phyloP scores from a whole-genome alignment of 140 eudicot genomes.

The Flaveria floridana region DNA sequence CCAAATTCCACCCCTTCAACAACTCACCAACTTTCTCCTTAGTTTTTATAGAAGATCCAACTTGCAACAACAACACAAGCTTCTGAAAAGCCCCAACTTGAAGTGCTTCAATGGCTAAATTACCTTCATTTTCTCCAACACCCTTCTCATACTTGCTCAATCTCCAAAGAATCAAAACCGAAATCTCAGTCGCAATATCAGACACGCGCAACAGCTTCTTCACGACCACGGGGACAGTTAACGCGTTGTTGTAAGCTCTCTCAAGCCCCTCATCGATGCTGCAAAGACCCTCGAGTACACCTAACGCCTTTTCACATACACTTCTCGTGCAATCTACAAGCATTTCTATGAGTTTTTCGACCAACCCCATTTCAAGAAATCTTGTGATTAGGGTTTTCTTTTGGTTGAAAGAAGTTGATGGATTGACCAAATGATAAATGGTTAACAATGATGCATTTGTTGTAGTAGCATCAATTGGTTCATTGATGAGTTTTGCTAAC shows the following conservation, averaged over 20 bases:
- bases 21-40: conserved; percentile 67
- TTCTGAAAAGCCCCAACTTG: conserved; percentile 80
- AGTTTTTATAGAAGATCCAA: conserved; percentile 55
- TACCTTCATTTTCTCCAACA: conserved; percentile 30
- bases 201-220: conserved; percentile 67
- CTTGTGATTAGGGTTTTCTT: conserved; percentile 27
- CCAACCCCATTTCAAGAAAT: conserved; percentile 45
- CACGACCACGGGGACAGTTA: conserved; percentile 61
- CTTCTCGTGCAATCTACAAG: conserved; percentile 56
- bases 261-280: conserved; percentile 43
- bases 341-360: conserved; percentile 51
- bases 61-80: conserved; percentile 67
- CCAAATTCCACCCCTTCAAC: conserved; percentile 60
- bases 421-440: conserved; percentile 56
- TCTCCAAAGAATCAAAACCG: conserved; percentile 63
- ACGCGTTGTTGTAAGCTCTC: conserved; percentile 42
- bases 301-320: conserved; percentile 61
- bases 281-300: conserved; percentile 65
- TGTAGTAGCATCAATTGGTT: conserved; percentile 59
- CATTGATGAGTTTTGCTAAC: conserved; percentile 47
- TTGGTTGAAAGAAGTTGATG: conserved; percentile 27
- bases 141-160: conserved; percentile 47
- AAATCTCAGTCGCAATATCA: conserved; percentile 66
- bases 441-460: conserved; percentile 58
- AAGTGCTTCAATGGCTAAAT: conserved; percentile 51